Evolutionary conservation across 176 grass and related monocot genomes (phyloP), one percentile per base, ranked within the genome.

Genomic region (Aegilops bicornis): DNA sequence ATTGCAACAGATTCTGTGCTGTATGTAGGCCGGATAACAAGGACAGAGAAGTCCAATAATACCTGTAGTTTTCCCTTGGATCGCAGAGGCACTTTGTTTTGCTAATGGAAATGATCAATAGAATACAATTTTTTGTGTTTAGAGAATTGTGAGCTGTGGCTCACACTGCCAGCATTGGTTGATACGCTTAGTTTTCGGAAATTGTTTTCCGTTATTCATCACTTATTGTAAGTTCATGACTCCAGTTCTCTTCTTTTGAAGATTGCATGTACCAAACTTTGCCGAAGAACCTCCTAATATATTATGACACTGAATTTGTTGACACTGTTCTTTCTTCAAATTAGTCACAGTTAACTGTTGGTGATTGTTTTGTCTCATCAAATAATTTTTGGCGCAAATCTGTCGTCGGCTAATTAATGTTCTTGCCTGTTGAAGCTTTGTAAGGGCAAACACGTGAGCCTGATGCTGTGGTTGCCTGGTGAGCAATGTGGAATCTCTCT

Each of bases 21-120:
- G 33, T 85, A 72, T 71, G 65, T 56, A 31, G 82, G 82, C 39
- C 82, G 71, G 78, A 81, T 81, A 73, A 31, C 42, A 31, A 86
- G 72, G 90, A 60, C 71, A 73, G 54, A 88, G 40, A 82, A 82
- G 86, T 88, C 42, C 78, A 88, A 88, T 78, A 91, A 82, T 88
- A 88, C 86, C 10, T 88, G 82, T 82, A 86, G 72, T 58, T 35
- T 82, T 65, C 65, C 64, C 56, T 88, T 73, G 82, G 78, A 86
- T 56, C 42, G 78, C 72, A 79, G 78, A 66, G 78, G 86, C 72
- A 59, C 85, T 88, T 86, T 91, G 82, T 86, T 88, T 83, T n/a
- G 58, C 89, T 86, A 88, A 86, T 91, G 86, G 90, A 58, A 45
- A 72, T 86, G 78, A 86, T 88, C 33, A n/a, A 82, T 86, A 91